A percentile compares a stretch with the other conserved stretches of the same genome.
These are phyloP conservation scores for Conticribra weissflogii DNA, from an alignment of 108 stramenopile species.

Conservation along the genomic window DNA sequence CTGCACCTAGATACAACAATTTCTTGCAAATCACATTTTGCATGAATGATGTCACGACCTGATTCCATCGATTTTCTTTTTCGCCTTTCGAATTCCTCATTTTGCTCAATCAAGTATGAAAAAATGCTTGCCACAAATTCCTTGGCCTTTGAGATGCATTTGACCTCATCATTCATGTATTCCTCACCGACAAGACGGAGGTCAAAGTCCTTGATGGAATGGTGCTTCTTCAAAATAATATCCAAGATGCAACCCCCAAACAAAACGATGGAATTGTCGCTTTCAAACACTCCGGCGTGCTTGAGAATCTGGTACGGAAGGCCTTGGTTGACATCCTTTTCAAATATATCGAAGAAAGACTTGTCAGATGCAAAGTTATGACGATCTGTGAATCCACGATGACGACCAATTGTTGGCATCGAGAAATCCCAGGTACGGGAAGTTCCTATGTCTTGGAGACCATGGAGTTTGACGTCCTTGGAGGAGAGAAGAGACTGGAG, in stretches of 20 bases:
- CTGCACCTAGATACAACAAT: constrained; percentile 16
- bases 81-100: constrained; percentile 16
- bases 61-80: neutral
- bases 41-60: neutral
- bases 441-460: constrained; percentile 17
- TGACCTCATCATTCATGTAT: constrained; percentile 21
- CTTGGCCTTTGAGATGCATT: constrained; percentile 23
- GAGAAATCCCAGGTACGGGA: constrained; percentile 27
- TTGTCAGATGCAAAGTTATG: constrained; percentile 22
- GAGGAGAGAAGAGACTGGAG: constrained; percentile 21
- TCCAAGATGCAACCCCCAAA: constrained; percentile 31
- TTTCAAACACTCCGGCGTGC: constrained; percentile 14
- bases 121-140: constrained; percentile 26
- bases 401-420: constrained; percentile 12
- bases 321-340: constrained; percentile 17
- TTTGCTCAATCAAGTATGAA: constrained; percentile 9
- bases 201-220: constrained; percentile 28
- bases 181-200: constrained; percentile 19
- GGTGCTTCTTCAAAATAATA: constrained; percentile 11
- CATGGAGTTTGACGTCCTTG: constrained; percentile 3
- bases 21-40: constrained; percentile 27
- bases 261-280: constrained; percentile 8
- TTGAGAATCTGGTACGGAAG: constrained; percentile 17
- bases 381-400: constrained; percentile 14
- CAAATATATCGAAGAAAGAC: constrained; percentile 22